Evolutionary conservation across 495 filamentous ascomycete genomes (phyloP), one percentile per base, ranked within the genome.

Genomic region (Aspergillus sparsus): DNA sequence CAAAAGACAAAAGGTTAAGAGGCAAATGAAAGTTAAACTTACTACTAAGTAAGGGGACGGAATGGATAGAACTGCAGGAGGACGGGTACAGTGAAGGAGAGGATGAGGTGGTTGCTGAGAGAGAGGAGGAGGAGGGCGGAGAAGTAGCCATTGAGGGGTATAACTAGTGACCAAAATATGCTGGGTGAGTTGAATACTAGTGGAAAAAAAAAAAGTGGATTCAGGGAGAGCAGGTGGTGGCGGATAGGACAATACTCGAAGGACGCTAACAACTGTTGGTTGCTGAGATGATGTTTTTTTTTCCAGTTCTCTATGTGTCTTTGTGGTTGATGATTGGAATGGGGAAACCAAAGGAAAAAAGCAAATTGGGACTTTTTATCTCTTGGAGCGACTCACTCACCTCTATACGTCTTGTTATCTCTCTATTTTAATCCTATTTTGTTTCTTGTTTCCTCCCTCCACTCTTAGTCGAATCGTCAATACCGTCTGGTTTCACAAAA

Each of bases 61-160:
- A 69, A 49, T 64, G 47, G 39, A 60, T 50, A 44, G 61, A 70
- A 49, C 68, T 66, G 66, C 61, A 67, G 42, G 75, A 78, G 3
- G 77, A 78, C 15, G 70, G 74, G 66, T 77, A 77, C 33, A 71
- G 60, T 3, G 69, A 74, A 34, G 74, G 66, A 6, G 72, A 75
- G 8, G 70, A 68, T 7, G 60, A 66, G 13, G 67, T 66, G 21
- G 62, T 69, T 13, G 68, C 67, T 46, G 66, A 68, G 31, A 63
- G 66, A 37, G 65, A 69, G 34, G 66, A 62, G 31, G 63, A 57
- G 35, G 58, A 62, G 16, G 51, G 58, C 12, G 57, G 49, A 58
- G 59, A 62, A 31, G 55, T 33, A 33, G 57, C 55, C 59, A 65
- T 62, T 42, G 42, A 58, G 47, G 53, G 49, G 21, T 27, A 27